A percentile compares a stretch with the other conserved stretches of the same genome.
Evolutionary conservation across 1,139 yeast genomes (phyloP).

Genomic region (Protomyces macrosporus): DNA sequence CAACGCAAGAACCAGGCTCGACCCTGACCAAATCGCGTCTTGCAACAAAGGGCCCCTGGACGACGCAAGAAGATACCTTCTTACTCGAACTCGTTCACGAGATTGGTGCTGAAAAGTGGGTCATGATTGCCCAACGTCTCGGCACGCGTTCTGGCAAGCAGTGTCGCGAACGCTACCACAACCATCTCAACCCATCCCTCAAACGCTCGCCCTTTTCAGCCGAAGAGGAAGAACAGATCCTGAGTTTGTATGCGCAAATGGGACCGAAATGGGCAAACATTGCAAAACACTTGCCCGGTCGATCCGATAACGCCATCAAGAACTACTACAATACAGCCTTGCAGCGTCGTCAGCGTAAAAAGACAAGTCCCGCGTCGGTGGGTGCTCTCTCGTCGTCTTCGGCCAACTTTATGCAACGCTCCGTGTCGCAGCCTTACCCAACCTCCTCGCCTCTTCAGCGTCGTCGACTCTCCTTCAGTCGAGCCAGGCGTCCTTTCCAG

Average conservation of each 20-base stretch:
- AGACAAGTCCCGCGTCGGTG: not conserved
- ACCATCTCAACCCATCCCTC: constrained; percentile 77
- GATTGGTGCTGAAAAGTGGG: constrained; percentile 91
- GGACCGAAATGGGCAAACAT: constrained; percentile 96
- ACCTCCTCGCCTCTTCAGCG: not conserved
- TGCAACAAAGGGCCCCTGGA: constrained; percentile 65
- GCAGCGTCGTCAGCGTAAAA: constrained; percentile 7
- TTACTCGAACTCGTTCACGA: constrained; percentile 62
- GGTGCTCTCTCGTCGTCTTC: no score
- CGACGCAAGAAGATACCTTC: constrained; percentile 73
- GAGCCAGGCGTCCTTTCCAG: not conserved
- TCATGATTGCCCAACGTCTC: constrained; percentile 66
- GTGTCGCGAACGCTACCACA: constrained; percentile 88
- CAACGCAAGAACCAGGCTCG: not conserved
- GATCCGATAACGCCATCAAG: constrained; percentile 85
- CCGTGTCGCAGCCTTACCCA: not conserved
- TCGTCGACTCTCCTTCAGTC: not conserved
- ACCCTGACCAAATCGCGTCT: not conserved
- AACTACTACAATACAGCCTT: constrained; percentile 74
- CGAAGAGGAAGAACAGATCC: constrained; percentile 79
- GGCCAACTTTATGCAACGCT: not conserved
- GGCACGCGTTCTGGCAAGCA: constrained; percentile 84
- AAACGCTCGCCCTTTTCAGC: constrained; percentile 76
- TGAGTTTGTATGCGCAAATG: constrained; percentile 66
- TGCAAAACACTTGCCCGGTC: constrained; percentile 70